Evolutionary conservation across 2,329 filamentous ascomycete genomes (phyloP).

Genomic region (Colletotrichum agaves): DNA sequence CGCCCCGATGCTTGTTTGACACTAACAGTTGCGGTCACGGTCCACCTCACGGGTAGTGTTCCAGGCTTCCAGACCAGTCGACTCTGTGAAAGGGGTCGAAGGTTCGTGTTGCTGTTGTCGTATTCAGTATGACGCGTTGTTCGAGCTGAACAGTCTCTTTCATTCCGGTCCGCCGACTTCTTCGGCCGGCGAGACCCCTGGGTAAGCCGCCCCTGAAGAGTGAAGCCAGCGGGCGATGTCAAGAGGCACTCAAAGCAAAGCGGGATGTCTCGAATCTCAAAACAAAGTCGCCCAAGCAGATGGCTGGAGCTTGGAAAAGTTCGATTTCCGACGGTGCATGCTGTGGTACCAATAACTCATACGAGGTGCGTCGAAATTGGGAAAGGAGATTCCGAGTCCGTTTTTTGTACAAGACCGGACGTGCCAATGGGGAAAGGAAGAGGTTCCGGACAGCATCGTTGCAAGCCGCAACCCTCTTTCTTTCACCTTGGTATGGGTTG

Average conservation of each 20-base stretch:
- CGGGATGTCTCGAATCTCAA: not conserved
- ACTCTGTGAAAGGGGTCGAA: not conserved
- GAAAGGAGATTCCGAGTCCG: not conserved
- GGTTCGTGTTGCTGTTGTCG: conserved; percentile 7
- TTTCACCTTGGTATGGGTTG: not conserved
- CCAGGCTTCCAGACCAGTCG: conserved; percentile 6
- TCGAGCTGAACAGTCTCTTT: not conserved
- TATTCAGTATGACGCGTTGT: conserved; percentile 10
- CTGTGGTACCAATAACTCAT: not conserved
- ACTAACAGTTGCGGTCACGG: too few relatives aligned
- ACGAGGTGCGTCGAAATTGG: not conserved
- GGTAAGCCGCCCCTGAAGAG: not conserved
- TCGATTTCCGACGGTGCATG: not conserved
- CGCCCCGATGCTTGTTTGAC: conserved; percentile 10
- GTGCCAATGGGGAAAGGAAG: not conserved
- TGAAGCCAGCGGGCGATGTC: conserved; percentile 3
- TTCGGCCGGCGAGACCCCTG: not conserved
- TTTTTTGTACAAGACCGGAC: not conserved
- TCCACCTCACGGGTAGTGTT: conserved; percentile 14
- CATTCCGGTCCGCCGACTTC: too few relatives aligned
- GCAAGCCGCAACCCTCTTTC: not conserved
- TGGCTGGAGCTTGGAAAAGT: not conserved
- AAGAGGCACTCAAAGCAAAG: not conserved
- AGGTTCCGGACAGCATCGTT: not conserved
- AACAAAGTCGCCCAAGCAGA: not conserved